Evolutionary conservation across 2,329 filamentous ascomycete genomes (phyloP), one percentile per base, ranked within the genome.

Genomic region (Colletotrichum truncatum): DNA sequence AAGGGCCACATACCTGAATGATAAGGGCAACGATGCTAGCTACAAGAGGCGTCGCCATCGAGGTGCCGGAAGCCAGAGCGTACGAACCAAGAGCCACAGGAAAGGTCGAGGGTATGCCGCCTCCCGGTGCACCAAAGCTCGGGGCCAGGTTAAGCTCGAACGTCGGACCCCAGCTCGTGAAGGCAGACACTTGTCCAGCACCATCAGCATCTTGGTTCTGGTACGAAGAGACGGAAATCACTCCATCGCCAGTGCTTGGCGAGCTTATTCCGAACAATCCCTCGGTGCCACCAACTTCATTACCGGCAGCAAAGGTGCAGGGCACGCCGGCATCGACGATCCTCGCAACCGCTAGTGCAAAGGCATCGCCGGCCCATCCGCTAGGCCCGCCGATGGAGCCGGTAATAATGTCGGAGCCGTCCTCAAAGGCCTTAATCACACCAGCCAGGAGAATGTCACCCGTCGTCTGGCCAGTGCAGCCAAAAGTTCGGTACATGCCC

Each of bases 131-230:
- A 10, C 81, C 83, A 38, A 88, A 73, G 68, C 87, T 81, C 1
- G 87, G 86, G 72, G 87, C 87, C 30, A 85, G 74, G 39, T 84
- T 82, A 67, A 88, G 77, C 70, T 90, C 86, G 71, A 81, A 89
- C 1, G 83, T 87, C 2, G 87, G 87, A 3, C 87, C 87, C 87
- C 87, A 90, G n/a, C 82, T 85, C 30, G 84, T 86, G 71, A 78
- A 89, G 3, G 73, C 73, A 0, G 64, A 66, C 2, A 64, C 59
- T 7, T 32, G 32, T 3, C 64, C 64, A 3, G 45, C 21, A 0
- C 52, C 41, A 10, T 53, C 60, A 0, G 45, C 39, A 1, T 34
- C 64, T 4, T 64, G n/a, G 68, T 82, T 87, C 68, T 87, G 82
- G 57, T 84, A 77, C 0, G 84, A 86, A 3, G 81, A 84, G 8